A percentile compares a stretch with the other conserved stretches of the same genome.
These are phyloP conservation scores for Tylopilus orsonianus DNA, from an alignment of 1,284 basidiomycete genomes.

Conservation along the genomic window DNA sequence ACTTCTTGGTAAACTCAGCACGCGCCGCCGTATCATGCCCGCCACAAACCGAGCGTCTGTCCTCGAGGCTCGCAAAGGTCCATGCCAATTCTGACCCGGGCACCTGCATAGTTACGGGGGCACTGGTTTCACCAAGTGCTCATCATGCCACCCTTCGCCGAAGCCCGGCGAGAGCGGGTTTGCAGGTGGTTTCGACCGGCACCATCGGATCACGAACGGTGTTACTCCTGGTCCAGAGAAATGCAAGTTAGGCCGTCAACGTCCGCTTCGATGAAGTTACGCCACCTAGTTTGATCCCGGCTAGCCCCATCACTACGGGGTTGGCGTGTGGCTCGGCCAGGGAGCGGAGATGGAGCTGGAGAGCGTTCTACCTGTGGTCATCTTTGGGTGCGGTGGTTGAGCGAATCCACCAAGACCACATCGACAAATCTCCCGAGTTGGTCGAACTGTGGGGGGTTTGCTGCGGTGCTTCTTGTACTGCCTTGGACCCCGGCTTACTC, in stretches of 20 bases:
- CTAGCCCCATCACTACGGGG: not conserved
- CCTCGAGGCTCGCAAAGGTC: not conserved
- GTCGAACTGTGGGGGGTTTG: not conserved
- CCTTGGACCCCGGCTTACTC: not conserved
- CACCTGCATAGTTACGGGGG: too few relatives aligned
- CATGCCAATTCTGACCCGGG: too few relatives aligned
- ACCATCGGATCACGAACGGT: too few relatives aligned
- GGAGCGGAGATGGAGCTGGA: constrained; percentile 6
- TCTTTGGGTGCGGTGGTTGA: not conserved
- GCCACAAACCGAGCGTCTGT: constrained; percentile 2
- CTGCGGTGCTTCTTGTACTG: not conserved
- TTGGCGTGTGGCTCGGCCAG: not conserved
- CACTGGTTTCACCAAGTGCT: too few relatives aligned
- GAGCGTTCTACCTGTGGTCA: not conserved
- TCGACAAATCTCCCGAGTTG: not conserved
- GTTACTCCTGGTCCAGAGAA: too few relatives aligned
- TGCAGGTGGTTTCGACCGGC: too few relatives aligned
- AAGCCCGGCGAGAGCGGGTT: not conserved
- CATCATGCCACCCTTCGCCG: not conserved
- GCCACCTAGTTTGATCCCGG: not conserved
- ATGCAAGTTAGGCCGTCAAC: too few relatives aligned
- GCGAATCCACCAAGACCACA: not conserved
- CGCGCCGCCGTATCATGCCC: not conserved
- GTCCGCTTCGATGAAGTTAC: not conserved
- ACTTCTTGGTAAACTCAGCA: constrained; percentile 2